These are phyloP conservation scores for Leptographium flavum DNA, from an alignment of 2,329 filamentous ascomycete species.

Conservation along the genomic window DNA sequence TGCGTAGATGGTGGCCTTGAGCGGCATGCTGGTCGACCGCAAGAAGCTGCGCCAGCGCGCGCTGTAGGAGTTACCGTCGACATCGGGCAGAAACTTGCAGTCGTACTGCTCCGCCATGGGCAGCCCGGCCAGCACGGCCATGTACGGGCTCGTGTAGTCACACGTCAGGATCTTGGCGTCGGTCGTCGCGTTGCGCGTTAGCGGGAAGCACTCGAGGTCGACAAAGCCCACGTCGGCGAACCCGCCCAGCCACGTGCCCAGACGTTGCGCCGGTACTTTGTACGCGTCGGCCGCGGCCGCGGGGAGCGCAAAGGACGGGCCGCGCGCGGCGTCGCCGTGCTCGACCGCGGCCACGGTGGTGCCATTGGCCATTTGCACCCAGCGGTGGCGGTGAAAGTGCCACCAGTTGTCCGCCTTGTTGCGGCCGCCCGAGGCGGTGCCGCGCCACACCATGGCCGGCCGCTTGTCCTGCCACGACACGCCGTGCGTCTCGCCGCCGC, in stretches of 20 bases:
- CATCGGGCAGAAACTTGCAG: constrained; percentile 53
- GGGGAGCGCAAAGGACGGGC: constrained; percentile 38
- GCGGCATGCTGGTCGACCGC: constrained; percentile 46
- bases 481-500: constrained; percentile 39
- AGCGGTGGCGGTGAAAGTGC: constrained; percentile 57
- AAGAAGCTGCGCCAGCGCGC: constrained; percentile 51
- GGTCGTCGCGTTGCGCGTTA: too few species aligned
- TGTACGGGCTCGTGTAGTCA: constrained; percentile 23
- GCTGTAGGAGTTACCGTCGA: constrained; percentile 54
- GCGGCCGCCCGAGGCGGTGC: constrained; percentile 47
- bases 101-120: constrained; percentile 34
- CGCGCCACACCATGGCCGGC: constrained; percentile 44
- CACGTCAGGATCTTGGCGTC: too few species aligned
- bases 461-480: constrained; percentile 43
- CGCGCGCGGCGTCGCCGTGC: constrained; percentile 21
- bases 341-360: constrained; percentile 39
- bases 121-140: constrained; percentile 17
- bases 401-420: constrained; percentile 43
- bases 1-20: constrained; percentile 58
- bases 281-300: constrained; percentile 27
- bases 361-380: constrained; percentile 54
- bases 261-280: constrained; percentile 17
- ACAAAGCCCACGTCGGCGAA: constrained; percentile 31
- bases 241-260: constrained; percentile 26
- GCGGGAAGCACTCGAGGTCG: constrained; percentile 22